Evolutionary conservation across 2,329 filamentous ascomycete species (phyloP), one percentile per base, ranked within the genome.

Genomic region (Alternaria arborescens): DNA sequence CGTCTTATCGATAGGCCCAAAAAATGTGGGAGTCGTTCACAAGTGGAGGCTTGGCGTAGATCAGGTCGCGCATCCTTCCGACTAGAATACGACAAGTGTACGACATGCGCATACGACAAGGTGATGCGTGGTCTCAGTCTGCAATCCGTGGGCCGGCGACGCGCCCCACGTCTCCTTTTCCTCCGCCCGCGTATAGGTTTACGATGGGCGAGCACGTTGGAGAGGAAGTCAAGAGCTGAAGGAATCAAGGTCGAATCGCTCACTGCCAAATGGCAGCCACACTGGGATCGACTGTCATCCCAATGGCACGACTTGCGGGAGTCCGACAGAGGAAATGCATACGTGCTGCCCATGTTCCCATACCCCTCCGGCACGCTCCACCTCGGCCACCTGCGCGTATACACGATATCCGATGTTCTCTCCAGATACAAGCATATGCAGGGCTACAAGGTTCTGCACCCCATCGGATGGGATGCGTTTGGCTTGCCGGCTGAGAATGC

Each of bases 391-490:
- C 82, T 97, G 40, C 89, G 93, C 47, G 92, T 96, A 51, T 97
- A 97, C 81, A 92, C 93, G 38, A 95, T 97, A 66, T 92, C 93
- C 62, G 93, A 97, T 81, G 91, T 94, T 10, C 81, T 97, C 53
- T 88, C 92, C 14, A 87, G 93, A 55, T 96, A 89, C 74, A 87
- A 89, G 70, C 86, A 85, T 26, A 88, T 97, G 80, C 88, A 89
- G 68, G 93, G 93, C 16, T 84, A 88, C 67, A 81, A 91, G 56
- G 92, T 96, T 32, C 79, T 96, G 54, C 87, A 97, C 65, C 92
- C 93, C n/a, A 97, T 97, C 86, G 93, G 93, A 11, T 97, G 93
- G 93, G 93, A 97, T 82, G 91, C 92, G 5, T 97, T 97, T 80
- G 93, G 93, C 2, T 82, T 97, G 57, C 93, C 93, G 11, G 93